Conservation (phyloP, 2,329 filamentous ascomycete species). For the Tolypocladium amazonense region DNA sequence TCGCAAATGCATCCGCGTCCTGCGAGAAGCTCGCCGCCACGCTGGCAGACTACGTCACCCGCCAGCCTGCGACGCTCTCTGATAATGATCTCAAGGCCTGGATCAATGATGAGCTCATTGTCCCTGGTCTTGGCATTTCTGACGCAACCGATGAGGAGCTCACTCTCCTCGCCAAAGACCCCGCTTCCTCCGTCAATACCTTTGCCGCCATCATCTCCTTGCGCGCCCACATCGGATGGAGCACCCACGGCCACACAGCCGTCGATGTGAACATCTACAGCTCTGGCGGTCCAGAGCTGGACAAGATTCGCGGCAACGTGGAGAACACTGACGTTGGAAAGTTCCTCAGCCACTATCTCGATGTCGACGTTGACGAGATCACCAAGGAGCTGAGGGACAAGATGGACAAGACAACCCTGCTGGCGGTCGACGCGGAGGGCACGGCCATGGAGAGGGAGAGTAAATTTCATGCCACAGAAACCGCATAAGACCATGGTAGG, state of each 20-base stretch:
- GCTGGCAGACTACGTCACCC: constrained; percentile 48
- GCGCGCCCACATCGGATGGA: constrained; percentile 86
- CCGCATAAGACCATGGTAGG: background rate
- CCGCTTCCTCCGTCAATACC: constrained; percentile 40
- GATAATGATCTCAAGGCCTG: constrained; percentile 44
- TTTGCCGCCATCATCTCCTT: constrained; percentile 83
- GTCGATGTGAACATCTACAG: constrained; percentile 97
- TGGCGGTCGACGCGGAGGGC: background rate
- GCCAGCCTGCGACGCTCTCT: constrained; percentile 17
- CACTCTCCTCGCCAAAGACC: constrained; percentile 47
- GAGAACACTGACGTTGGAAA: constrained; percentile 89
- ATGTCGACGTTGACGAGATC: constrained; percentile 66
- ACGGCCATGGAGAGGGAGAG: background rate
- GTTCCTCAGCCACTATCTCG: constrained; percentile 71
- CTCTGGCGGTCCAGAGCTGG: constrained; percentile 54
- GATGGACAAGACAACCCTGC: constrained; percentile 12
- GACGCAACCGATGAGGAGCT: constrained; percentile 67
- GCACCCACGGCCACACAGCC: constrained; percentile 83
- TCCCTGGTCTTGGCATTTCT: constrained; percentile 62
- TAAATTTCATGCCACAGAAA: background rate
- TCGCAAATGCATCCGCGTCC: constrained; percentile 68
- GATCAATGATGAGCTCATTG: constrained; percentile 57
- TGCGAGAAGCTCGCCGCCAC: constrained; percentile 58
- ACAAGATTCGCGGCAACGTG: constrained; percentile 67
- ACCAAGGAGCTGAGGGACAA: constrained; percentile 64